Evolutionary conservation across 768 basidiomycete species (phyloP), one percentile per base, ranked within the genome.

Genomic region (Dioszegia aurantiaca): DNA sequence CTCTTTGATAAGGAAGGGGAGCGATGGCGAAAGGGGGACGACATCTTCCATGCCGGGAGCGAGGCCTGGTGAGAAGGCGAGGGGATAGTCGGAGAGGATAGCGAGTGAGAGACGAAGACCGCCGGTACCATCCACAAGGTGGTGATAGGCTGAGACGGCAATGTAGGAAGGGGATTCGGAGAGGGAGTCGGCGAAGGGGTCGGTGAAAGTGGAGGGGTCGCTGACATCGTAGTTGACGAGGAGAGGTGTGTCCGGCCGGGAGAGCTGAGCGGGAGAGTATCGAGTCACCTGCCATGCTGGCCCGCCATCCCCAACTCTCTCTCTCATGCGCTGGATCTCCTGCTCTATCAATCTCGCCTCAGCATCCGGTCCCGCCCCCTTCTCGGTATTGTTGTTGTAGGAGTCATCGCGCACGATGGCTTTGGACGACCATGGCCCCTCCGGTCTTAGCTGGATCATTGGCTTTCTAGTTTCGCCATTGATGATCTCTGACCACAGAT

Each of bases 401-500:
- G 39, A 27, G 21, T 39, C 37, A 17, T 53, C 51, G 23, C 37
- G 33, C 8, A 53, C 24, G 24, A 53, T 27, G 1, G 39, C 37
- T 12, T 4, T 21, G 6, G 51, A 10, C 23, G 37, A 31, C 51
- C 51, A 53, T 6, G 51, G 51, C 12, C 51, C 51, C 12, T 53
- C 51, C 23, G 36, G 9, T 19, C 51, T 39, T 9, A 53, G 51
- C 17, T 41, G 51, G 24, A 40, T 10, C 4, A 23, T 9, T 10
- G 51, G 51, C 26, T 23, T 36, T 12, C 12, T 21, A 2, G 51
- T 53, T 37, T 53, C 51, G 11, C 51, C 51, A 40, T 53, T 19
- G 26, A 53, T 28, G 23, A 53, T 37, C 17, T 53, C 51, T 2
- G 51, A 36, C 51, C 51, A 53, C 2, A 53, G 36, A 53, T 53